Conservation (phyloP, 2,329 filamentous ascomycete genomes). For the Ascochyta viciae-villosae region DNA sequence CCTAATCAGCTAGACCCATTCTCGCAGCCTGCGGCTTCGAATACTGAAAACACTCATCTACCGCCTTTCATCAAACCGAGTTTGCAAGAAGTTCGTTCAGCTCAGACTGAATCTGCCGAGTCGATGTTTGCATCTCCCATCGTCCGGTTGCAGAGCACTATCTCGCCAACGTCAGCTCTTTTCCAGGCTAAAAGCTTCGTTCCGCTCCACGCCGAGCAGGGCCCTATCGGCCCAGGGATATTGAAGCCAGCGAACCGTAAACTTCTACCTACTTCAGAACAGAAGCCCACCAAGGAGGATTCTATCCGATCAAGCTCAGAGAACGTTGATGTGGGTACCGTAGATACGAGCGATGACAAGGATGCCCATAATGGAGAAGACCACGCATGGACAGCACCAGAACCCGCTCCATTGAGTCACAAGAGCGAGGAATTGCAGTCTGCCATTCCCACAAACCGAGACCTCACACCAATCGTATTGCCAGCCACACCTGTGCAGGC, state of each 20-base stretch:
- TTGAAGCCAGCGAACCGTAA: slow-evolving; percentile 35
- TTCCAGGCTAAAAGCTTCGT: slow-evolving; percentile 40
- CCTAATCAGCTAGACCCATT: slow-evolving; percentile 23
- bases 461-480: slow-evolving; percentile 1
- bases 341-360: neutral
- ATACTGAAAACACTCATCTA: slow-evolving; percentile 17
- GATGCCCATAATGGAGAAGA: neutral
- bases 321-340: neutral
- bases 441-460: neutral
- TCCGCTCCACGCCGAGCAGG: slow-evolving; percentile 32
- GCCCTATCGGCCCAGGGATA: slow-evolving; percentile 40
- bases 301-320: neutral
- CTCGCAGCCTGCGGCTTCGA: slow-evolving; percentile 17
- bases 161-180: slow-evolving; percentile 45
- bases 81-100: slow-evolving; percentile 14
- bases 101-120: slow-evolving; percentile 20
- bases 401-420: neutral
- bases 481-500: slow-evolving; percentile 10
- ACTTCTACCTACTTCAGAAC: slow-evolving; percentile 17
- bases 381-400: slow-evolving; percentile 8
- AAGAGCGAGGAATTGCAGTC: neutral
- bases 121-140: slow-evolving; percentile 39
- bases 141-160: slow-evolving; percentile 39
- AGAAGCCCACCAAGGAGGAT: slow-evolving; percentile 5
- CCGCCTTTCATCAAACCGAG: slow-evolving; percentile 22